Evolutionary conservation across 495 filamentous ascomycete genomes (phyloP).

Genomic region (Talaromyces ruber): DNA sequence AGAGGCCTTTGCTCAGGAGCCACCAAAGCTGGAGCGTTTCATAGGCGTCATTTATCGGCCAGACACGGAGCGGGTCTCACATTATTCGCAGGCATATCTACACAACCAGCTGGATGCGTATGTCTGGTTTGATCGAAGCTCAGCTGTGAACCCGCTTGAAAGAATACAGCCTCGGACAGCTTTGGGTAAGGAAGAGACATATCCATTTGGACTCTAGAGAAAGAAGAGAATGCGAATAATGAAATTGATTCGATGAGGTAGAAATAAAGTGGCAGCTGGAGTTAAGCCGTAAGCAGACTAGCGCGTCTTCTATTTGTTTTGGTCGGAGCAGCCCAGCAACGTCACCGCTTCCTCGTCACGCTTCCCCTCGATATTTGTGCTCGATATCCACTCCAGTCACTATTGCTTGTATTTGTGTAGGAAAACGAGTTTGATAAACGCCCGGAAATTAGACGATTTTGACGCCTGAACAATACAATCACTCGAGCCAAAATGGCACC

Average conservation of each 20-base stretch:
- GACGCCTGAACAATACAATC: not conserved
- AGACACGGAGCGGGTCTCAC: slow-evolving; percentile 42
- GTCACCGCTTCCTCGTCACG: slow-evolving; percentile 3
- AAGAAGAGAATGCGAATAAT: not conserved
- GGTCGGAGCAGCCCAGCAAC: not conserved
- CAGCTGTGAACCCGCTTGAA: slow-evolving; percentile 44
- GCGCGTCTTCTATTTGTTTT: slow-evolving; percentile 7
- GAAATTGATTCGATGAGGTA: not conserved
- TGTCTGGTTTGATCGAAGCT: slow-evolving; percentile 48
- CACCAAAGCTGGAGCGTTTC: slow-evolving; percentile 39
- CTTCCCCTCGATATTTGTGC: not conserved
- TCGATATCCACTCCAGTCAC: not conserved
- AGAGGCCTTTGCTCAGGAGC: slow-evolving; percentile 27
- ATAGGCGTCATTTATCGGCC: slow-evolving; percentile 56
- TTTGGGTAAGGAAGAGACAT: slow-evolving; percentile 41
- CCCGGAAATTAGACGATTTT: not conserved
- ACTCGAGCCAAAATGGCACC: slow-evolving; percentile 10
- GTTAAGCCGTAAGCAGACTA: not conserved
- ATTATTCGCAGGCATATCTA: slow-evolving; percentile 45
- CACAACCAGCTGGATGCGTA: slow-evolving; percentile 49
- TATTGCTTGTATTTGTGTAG: no score
- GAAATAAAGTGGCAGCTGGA: not conserved
- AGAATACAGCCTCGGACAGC: slow-evolving; percentile 39
- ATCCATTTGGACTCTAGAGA: slow-evolving; percentile 46
- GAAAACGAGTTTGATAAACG: no score